Conservation (phyloP, 768 basidiomycete genomes). For the Hygrophorus pudorinus region DNA sequence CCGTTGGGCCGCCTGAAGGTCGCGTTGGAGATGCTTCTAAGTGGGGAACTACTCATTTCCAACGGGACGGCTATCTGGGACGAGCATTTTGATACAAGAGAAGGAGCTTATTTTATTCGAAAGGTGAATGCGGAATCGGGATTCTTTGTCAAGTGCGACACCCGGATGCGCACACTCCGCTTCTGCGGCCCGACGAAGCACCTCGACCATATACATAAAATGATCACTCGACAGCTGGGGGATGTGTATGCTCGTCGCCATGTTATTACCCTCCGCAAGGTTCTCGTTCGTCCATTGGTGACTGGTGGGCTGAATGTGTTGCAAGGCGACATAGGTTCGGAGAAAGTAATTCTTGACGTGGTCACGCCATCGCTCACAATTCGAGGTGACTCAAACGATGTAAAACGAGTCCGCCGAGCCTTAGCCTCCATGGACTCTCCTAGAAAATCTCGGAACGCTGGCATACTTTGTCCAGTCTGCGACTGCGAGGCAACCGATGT, state of each 20-base stretch:
- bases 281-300: slow-evolving; percentile 23
- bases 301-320: slow-evolving; percentile 22
- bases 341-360: slow-evolving; percentile 35
- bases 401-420: slow-evolving; percentile 17
- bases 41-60: slow-evolving; percentile 26
- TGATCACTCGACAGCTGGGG: slow-evolving; percentile 26
- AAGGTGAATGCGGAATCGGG: slow-evolving; percentile 22
- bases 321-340: slow-evolving; percentile 29
- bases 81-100: slow-evolving; percentile 34
- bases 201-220: slow-evolving; percentile 21
- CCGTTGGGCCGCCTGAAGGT: slow-evolving; percentile 27
- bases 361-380: slow-evolving; percentile 30
- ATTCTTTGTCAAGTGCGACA: slow-evolving; percentile 31
- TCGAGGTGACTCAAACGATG: slow-evolving; percentile 25
- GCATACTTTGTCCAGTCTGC: slow-evolving; percentile 30
- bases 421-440: slow-evolving; percentile 13
- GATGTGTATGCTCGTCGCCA: slow-evolving; percentile 27
- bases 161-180: slow-evolving; percentile 25
- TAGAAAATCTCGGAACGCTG: background rate
- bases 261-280: slow-evolving; percentile 24
- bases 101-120: slow-evolving; percentile 28
- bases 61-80: slow-evolving; percentile 32
- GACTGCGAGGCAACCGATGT: slow-evolving; percentile 23
- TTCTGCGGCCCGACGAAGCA: slow-evolving; percentile 27
- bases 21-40: slow-evolving; percentile 26